phyloP scores from a whole-genome alignment of 257 asterid genomes.

The Prunella vulgaris region DNA sequence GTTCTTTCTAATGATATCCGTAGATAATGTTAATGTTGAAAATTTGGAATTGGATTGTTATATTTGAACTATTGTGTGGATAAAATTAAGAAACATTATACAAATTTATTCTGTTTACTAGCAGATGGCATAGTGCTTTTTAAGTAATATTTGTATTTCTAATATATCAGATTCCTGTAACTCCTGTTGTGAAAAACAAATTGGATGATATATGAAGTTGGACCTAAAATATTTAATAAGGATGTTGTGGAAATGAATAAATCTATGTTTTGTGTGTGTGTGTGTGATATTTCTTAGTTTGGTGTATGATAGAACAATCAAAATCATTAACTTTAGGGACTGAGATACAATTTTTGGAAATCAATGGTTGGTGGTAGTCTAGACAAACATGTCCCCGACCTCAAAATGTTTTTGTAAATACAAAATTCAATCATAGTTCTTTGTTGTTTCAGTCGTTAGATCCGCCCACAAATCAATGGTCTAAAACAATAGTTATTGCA shows the following conservation, averaged over 20 bases:
- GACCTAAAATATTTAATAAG: background rate
- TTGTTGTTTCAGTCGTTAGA: constrained; percentile 23
- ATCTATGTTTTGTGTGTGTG: background rate
- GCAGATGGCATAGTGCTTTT: constrained; percentile 3
- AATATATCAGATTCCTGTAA: background rate
- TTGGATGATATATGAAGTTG: background rate
- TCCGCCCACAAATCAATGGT: constrained; percentile 24
- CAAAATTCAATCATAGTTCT: background rate
- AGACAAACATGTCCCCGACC: background rate
- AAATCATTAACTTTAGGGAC: background rate
- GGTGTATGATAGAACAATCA: background rate
- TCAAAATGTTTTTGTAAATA: background rate
- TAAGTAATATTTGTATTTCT: background rate
- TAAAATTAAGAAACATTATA: background rate
- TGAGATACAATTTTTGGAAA: background rate
- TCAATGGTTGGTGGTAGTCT: background rate
- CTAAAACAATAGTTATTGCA: constrained; percentile 21
- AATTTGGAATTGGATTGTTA: background rate
- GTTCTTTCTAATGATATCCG: background rate
- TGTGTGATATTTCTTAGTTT: background rate
- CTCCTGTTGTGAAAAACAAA: background rate
- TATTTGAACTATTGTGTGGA: background rate
- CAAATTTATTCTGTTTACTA: constrained; percentile 3
- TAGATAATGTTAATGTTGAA: background rate
- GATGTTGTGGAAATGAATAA: background rate